Evolutionary conservation across 2,329 filamentous ascomycete genomes (phyloP).

Genomic region (Dissoconium aciculare): DNA sequence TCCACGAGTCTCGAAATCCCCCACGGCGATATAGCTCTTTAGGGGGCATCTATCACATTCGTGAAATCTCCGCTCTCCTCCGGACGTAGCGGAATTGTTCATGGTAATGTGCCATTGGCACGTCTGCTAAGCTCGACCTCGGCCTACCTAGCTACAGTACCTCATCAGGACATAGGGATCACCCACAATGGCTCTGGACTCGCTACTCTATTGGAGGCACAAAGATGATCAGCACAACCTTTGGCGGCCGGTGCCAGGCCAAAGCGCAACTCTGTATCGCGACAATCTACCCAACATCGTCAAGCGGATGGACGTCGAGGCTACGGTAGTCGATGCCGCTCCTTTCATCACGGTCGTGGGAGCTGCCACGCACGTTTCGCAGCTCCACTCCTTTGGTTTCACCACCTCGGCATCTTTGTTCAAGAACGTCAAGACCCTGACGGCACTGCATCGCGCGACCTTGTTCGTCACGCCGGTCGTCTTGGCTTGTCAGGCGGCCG

Average conservation of each 20-base stretch:
- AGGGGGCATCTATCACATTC: no score
- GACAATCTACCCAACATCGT: conserved; percentile 14
- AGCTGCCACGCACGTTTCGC: conserved; percentile 15
- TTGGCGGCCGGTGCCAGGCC: conserved; percentile 18
- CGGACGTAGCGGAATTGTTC: no score
- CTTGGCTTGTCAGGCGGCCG: conserved; percentile 14
- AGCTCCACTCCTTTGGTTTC: conserved; percentile 17
- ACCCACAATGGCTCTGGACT: not conserved
- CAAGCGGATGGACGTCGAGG: conserved; percentile 16
- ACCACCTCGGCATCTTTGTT: conserved; percentile 17
- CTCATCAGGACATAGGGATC: no score
- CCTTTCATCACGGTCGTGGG: conserved; percentile 18
- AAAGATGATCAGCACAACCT: conserved; percentile 17
- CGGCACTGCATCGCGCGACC: conserved; percentile 16
- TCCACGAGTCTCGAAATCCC: no score
- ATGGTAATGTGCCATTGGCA: no score
- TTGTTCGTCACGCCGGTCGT: conserved; percentile 14
- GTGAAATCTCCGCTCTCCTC: no score
- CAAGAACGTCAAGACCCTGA: conserved; percentile 17
- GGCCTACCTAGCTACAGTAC: no score
- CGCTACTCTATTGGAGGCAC: conserved; percentile 20
- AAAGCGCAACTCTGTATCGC: conserved; percentile 10
- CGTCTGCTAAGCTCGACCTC: no score
- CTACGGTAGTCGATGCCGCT: conserved; percentile 18
- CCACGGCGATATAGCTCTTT: no score